Evolutionary conservation across 2,329 filamentous ascomycete species (phyloP).

Genomic region (Mariannaea elegans): DNA sequence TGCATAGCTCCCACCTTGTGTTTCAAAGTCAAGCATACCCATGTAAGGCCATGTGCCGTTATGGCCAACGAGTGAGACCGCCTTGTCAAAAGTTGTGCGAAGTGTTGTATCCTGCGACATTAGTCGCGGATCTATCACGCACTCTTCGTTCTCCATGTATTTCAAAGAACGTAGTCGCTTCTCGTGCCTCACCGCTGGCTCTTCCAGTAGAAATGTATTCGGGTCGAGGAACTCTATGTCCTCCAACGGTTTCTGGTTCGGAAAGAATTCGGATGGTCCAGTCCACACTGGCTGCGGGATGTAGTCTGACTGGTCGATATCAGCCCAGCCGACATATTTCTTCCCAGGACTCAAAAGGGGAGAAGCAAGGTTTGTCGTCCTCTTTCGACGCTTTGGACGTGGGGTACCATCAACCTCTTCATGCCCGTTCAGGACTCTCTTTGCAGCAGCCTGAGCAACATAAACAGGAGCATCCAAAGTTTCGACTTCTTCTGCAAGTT

Average conservation of each 20-base stretch:
- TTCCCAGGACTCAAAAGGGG: slow-evolving; percentile 14
- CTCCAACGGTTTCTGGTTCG: slow-evolving; percentile 24
- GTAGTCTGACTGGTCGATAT: slow-evolving; percentile 20
- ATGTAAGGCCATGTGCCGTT: slow-evolving; percentile 46
- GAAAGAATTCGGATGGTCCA: slow-evolving; percentile 27
- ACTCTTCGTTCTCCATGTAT: slow-evolving; percentile 4
- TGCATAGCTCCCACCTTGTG: slow-evolving; percentile 50
- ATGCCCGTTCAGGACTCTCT: slow-evolving; percentile 40
- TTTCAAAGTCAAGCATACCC: slow-evolving; percentile 47
- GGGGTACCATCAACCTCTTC: slow-evolving; percentile 26
- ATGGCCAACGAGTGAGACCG: slow-evolving; percentile 35
- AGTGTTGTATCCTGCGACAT: slow-evolving; percentile 4
- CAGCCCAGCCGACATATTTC: slow-evolving; percentile 21
- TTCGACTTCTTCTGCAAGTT: slow-evolving; percentile 55
- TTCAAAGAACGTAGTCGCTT: slow-evolving; percentile 10
- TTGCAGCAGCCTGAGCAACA: slow-evolving; percentile 48
- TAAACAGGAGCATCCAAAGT: slow-evolving; percentile 62
- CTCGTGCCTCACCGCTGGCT: slow-evolving; percentile 20
- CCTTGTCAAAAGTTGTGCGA: slow-evolving; percentile 29
- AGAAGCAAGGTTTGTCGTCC: slow-evolving; percentile 3
- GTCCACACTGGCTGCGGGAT: slow-evolving; percentile 27
- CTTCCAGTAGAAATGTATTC: slow-evolving; percentile 50
- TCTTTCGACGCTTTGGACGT: slow-evolving; percentile 37
- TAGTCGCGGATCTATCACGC: slow-evolving; percentile 15
- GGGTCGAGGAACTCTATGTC: slow-evolving; percentile 52